Percentiles rank a stretch among this genome's conserved stretches.
Conservation (phyloP, 2,329 filamentous ascomycete genomes). For the Whalleya microplaca region DNA sequence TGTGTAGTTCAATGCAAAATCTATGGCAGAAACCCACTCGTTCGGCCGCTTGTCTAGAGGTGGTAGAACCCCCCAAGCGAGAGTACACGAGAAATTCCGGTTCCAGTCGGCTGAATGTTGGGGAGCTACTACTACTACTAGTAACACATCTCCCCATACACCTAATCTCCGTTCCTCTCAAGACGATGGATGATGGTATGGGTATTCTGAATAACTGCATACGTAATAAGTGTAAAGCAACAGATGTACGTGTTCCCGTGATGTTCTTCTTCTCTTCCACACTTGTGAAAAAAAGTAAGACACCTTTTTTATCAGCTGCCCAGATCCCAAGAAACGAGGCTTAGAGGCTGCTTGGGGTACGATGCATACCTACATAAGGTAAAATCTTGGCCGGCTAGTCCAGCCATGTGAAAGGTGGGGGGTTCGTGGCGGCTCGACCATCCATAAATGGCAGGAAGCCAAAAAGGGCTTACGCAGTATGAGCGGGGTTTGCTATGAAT, state of each 20-base stretch:
- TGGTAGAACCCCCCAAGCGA: conserved; percentile 2
- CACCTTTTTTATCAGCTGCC: too few relatives aligned
- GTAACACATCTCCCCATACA: too few relatives aligned
- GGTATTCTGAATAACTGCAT: too few relatives aligned
- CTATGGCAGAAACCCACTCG: conserved; percentile 9
- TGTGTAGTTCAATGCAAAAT: background rate
- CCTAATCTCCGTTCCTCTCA: too few relatives aligned
- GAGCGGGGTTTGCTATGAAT: background rate
- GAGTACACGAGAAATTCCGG: conserved; percentile 26
- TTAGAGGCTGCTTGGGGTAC: too few relatives aligned
- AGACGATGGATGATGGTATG: too few relatives aligned
- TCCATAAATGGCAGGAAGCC: conserved; percentile 17
- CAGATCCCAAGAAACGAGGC: background rate
- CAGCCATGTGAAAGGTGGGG: conserved; percentile 17
- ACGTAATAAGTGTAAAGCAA: too few relatives aligned
- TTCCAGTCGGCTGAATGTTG: conserved; percentile 10
- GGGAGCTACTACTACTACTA: background rate
- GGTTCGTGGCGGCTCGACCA: conserved; percentile 18
- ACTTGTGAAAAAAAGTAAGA: too few relatives aligned
- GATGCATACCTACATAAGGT: background rate
- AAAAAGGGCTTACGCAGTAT: conserved; percentile 5
- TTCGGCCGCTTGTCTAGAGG: conserved; percentile 12
- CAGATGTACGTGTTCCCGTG: too few relatives aligned
- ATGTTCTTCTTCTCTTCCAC: too few relatives aligned
- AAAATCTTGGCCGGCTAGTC: background rate